Evolutionary conservation across 768 basidiomycete genomes (phyloP).

Genomic region (Amanita pallidorosea): DNA sequence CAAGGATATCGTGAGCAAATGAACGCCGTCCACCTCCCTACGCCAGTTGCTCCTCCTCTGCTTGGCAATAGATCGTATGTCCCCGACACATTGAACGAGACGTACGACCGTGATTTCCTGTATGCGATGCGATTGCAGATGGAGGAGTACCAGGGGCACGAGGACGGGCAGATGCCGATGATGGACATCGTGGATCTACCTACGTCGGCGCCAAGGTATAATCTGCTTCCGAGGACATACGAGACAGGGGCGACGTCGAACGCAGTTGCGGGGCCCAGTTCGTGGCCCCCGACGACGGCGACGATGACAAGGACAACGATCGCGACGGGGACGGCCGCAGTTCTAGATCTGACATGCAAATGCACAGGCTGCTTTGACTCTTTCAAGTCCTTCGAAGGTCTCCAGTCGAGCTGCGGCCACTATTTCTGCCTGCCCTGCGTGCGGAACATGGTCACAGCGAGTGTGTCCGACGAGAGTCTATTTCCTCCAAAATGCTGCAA

Average conservation of each 20-base stretch:
- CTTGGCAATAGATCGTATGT: background rate
- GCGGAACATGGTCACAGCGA: slow-evolving; percentile 25
- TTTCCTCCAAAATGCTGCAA: slow-evolving; percentile 42
- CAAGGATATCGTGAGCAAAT: too few species aligned
- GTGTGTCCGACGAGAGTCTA: slow-evolving; percentile 37
- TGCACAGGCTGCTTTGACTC: slow-evolving; percentile 33
- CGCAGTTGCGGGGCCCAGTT: too few species aligned
- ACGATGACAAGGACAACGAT: background rate
- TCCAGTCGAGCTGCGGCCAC: slow-evolving; percentile 34
- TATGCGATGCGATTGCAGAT: slow-evolving; percentile 2
- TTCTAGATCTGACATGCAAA: slow-evolving; percentile 10
- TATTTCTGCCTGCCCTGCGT: slow-evolving; percentile 36
- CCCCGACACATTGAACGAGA: background rate
- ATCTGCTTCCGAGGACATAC: background rate
- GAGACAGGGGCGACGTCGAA: background rate
- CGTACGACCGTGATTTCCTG: background rate
- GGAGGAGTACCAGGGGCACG: background rate
- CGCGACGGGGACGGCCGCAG: too few species aligned
- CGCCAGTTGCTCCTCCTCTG: background rate
- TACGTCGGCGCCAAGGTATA: background rate
- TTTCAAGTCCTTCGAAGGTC: slow-evolving; percentile 12
- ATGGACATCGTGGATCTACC: background rate
- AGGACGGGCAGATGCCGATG: background rate
- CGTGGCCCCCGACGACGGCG: background rate
- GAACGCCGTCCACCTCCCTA: too few species aligned